phyloP scores from a whole-genome alignment of 768 basidiomycete genomes.

The Rhizopogon salebrosus region DNA sequence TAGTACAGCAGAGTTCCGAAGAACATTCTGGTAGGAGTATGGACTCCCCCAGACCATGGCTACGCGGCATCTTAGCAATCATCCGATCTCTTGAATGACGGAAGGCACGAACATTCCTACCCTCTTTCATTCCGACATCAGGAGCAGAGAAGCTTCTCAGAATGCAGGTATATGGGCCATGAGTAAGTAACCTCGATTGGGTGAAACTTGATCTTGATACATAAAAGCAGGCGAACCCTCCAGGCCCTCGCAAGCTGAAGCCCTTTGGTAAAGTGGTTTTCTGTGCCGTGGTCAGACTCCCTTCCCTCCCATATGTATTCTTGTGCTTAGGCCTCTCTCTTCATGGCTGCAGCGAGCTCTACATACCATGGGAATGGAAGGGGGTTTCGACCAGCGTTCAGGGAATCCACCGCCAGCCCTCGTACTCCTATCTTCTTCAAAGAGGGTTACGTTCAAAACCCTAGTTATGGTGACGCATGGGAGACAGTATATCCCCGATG shows the following conservation, averaged over 20 bases:
- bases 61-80: background rate
- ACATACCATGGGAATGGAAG: conserved; percentile 51
- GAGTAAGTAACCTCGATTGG: background rate
- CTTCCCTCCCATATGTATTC: conserved; percentile 24
- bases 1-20: background rate
- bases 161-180: background rate
- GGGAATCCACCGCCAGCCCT: conserved; percentile 4
- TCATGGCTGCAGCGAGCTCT: conserved; percentile 22
- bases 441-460: background rate
- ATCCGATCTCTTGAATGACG: background rate
- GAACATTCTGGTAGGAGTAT: background rate
- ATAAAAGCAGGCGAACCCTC: background rate
- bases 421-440: conserved; percentile 1
- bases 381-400: conserved; percentile 26
- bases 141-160: background rate
- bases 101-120: background rate
- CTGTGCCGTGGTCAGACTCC: conserved; percentile 24
- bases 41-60: background rate
- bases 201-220: background rate
- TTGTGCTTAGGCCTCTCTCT: conserved; percentile 23
- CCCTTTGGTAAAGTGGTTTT: background rate
- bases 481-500: background rate
- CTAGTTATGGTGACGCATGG: background rate
- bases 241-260: background rate
- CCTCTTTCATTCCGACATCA: background rate